Conservation (phyloP, 2,329 filamentous ascomycete genomes). For the Ascochyta fabae region DNA sequence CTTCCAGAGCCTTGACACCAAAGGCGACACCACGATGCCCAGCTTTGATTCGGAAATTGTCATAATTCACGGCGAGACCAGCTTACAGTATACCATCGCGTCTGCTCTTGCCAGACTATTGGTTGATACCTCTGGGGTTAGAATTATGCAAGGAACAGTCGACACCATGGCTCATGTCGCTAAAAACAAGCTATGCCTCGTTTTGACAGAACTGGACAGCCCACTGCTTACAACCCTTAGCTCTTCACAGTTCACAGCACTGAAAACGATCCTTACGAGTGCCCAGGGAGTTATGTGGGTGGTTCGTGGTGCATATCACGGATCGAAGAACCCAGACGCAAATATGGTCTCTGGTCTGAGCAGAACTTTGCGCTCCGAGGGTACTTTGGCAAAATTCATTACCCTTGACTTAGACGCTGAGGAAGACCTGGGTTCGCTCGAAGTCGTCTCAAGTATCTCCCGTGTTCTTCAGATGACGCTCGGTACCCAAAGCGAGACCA, state of each 20-base stretch:
- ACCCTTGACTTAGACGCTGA: conserved; percentile 19
- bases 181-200: conserved; percentile 25
- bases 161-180: neutral
- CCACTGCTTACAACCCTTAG: conserved; percentile 13
- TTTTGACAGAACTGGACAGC: conserved; percentile 15
- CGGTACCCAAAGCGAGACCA: neutral
- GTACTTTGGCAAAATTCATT: conserved; percentile 15
- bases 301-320: conserved; percentile 9
- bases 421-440: neutral
- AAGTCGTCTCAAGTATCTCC: conserved; percentile 3
- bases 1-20: neutral
- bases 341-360: conserved; percentile 22
- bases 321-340: conserved; percentile 6
- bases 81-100: conserved; percentile 22
- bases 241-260: conserved; percentile 1
- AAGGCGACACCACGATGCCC: neutral
- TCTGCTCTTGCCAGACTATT: conserved; percentile 20
- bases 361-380: conserved; percentile 20
- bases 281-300: conserved; percentile 18
- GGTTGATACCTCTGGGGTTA: conserved; percentile 3
- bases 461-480: conserved; percentile 17
- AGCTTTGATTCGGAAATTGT: conserved; percentile 16
- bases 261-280: conserved; percentile 7
- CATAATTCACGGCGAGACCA: conserved; percentile 22
- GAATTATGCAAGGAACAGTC: conserved; percentile 2